Percentiles rank a stretch among this genome's conserved stretches.
phyloP scores from a whole-genome alignment of 169 alveolate species.

The Plasmodium falciparum region DNA sequence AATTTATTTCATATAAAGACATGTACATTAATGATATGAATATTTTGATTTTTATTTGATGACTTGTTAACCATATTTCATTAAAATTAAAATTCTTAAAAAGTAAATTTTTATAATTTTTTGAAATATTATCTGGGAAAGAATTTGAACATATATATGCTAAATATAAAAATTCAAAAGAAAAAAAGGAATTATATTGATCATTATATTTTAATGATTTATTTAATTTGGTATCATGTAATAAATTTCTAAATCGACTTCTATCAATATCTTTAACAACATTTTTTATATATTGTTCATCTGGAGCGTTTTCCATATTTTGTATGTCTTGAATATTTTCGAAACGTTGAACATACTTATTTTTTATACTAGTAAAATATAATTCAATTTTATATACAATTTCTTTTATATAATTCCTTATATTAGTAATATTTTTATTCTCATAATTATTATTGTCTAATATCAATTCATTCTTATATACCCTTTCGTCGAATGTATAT shows the following conservation, averaged over 20 bases:
- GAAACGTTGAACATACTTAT: slow-evolving; percentile 5
- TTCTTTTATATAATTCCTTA: slow-evolving; percentile 57
- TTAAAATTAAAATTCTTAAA: slow-evolving; percentile 53
- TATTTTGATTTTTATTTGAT: slow-evolving; percentile 58
- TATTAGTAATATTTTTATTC: slow-evolving; percentile 4
- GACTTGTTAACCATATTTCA: slow-evolving; percentile 46
- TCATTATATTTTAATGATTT: slow-evolving; percentile 13
- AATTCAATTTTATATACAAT: slow-evolving; percentile 41
- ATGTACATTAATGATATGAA: slow-evolving; percentile 37
- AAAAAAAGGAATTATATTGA: slow-evolving; percentile 27
- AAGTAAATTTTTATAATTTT: slow-evolving; percentile 11
- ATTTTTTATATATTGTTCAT: neutral
- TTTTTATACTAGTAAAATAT: slow-evolving; percentile 16
- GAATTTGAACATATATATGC: slow-evolving; percentile 65
- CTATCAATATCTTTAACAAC: slow-evolving; percentile 28
- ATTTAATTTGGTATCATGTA: slow-evolving; percentile 31
- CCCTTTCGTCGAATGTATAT: neutral
- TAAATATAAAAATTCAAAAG: slow-evolving; percentile 42
- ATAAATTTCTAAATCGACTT: slow-evolving; percentile 23
- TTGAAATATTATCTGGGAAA: slow-evolving; percentile 53
- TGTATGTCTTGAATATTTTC: no score
- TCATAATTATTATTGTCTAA: neutral
- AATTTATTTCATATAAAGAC: slow-evolving; percentile 42
- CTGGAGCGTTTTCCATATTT: no score
- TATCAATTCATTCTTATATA: neutral